phyloP scores from a whole-genome alignment of 495 filamentous ascomycete species.

The Cladorrhinum samala region DNA sequence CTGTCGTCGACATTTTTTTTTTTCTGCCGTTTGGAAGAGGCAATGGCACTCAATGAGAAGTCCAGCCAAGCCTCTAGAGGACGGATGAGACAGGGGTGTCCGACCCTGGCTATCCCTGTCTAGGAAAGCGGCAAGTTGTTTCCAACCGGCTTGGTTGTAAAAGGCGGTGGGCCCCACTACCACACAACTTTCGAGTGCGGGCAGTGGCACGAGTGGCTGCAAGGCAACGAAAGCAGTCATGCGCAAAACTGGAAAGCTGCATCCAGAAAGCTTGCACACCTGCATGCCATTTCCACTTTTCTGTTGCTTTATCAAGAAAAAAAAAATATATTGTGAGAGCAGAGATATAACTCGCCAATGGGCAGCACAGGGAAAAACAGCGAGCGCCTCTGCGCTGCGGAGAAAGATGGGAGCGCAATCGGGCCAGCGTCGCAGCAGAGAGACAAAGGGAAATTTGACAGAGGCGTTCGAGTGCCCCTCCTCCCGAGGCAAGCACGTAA shows the following conservation, averaged over 20 bases:
- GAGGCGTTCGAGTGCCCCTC: neutral
- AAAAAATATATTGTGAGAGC: too few species aligned
- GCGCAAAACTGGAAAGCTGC: too few species aligned
- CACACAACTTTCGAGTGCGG: neutral
- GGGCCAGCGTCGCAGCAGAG: too few species aligned
- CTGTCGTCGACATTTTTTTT: conserved; percentile 29
- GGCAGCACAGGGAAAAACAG: too few species aligned
- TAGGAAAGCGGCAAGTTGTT: neutral
- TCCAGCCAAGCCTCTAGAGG: conserved; percentile 13
- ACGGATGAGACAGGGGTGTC: conserved; percentile 9
- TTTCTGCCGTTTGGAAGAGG: conserved; percentile 26
- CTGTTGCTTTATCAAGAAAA: too few species aligned
- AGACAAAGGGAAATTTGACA: too few species aligned
- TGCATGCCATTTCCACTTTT: neutral
- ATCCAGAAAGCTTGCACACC: too few species aligned
- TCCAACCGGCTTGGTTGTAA: neutral
- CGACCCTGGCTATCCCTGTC: neutral
- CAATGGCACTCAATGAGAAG: conserved; percentile 20
- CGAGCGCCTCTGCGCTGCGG: too few species aligned
- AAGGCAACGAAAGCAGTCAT: neutral
- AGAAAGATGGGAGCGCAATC: too few species aligned
- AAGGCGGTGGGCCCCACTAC: neutral
- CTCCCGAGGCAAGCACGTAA: neutral
- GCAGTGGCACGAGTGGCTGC: too few species aligned
- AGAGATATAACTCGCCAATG: too few species aligned